Conservation (phyloP, 768 basidiomycete species). For the Tremella mesenterica region DNA sequence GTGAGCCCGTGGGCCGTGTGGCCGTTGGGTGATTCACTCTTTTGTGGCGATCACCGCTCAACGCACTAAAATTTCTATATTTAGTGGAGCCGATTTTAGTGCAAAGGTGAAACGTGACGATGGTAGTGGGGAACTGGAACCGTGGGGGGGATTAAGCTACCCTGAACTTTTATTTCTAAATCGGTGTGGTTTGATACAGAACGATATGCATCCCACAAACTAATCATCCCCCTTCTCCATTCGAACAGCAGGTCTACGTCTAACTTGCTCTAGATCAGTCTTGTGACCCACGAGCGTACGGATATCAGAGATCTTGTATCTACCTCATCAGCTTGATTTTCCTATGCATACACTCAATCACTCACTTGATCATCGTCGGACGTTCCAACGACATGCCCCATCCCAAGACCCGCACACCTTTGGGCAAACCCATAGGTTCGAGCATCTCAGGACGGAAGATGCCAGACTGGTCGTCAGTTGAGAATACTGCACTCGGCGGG, state of each 20-base stretch:
- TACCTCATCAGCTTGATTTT: conserved; percentile 36
- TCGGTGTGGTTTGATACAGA: too few species aligned
- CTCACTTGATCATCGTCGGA: conserved; percentile 96
- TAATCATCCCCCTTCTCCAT: conserved; percentile 53
- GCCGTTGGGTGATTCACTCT: too few species aligned
- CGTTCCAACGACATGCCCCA: conserved; percentile 93
- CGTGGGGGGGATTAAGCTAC: too few species aligned
- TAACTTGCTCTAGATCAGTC: conserved; percentile 78
- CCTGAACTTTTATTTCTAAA: too few species aligned
- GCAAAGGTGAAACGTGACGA: too few species aligned
- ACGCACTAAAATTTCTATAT: too few species aligned
- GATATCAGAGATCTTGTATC: conserved; percentile 96
- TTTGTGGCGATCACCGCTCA: too few species aligned
- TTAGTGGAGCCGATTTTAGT: too few species aligned
- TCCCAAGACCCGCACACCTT: conserved; percentile 90
- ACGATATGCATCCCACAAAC: not conserved
- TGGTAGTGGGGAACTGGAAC: too few species aligned
- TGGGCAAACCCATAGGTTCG: conserved; percentile 96
- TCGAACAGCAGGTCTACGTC: conserved; percentile 80
- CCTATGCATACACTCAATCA: not conserved
- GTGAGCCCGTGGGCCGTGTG: too few species aligned
- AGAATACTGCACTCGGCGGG: not conserved
- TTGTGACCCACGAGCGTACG: conserved; percentile 95
- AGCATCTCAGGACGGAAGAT: conserved; percentile 99
- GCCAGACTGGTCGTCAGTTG: conserved; percentile 53